Base-by-base conservation (phyloP, 164 flowering plant genomes). In the Vitis vinifera region DNA sequence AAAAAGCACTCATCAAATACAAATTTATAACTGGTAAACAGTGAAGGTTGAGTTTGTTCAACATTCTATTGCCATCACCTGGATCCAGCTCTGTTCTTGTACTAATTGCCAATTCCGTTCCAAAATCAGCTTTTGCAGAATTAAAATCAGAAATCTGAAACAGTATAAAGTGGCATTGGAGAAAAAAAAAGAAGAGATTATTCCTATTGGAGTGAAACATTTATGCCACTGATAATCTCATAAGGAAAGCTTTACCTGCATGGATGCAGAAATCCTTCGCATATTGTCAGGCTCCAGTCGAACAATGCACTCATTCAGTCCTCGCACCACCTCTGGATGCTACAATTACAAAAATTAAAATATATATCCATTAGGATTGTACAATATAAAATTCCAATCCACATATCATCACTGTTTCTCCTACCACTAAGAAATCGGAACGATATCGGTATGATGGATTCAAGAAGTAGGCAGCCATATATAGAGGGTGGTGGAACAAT, bases 61-160 rank as follows among this genome's bases (percentile, higher is more conserved):
- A 11, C 8, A 9, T 7, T 31, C n/a, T 61, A 56, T 4, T 29
- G 56, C 2, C 10, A 23, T 62, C 50, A 89, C 90, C 93, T 81
- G 93, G 93, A 68, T 86, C 44, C 44, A 90, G 91, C 78, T 89
- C 88, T 61, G 84, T 67, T 82, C 97, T 86, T 9, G 92, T 90
- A 70, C 89, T 84, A 27, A 90, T 73, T 48, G 97, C 97, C 85
- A 92, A 80, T 65, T 90, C 97, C 58, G 92, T 90, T 58, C 95
- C 97, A 80, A 92, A 92, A 80, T 92, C 97, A 75, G 87, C 97
- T 84, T 87, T 91, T 10, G 94, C 91, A 56, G 91, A 83, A 27
- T 73, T 77, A 78, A 83, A 91, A 3, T 37, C 44, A 44, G 89
- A 79, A 51, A 89, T 87, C 97, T 91, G 87, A 63, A n/a, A 71